Evolutionary conservation across 139 green algal genomes (phyloP).

Genomic region (Picochlorum sp.): DNA sequence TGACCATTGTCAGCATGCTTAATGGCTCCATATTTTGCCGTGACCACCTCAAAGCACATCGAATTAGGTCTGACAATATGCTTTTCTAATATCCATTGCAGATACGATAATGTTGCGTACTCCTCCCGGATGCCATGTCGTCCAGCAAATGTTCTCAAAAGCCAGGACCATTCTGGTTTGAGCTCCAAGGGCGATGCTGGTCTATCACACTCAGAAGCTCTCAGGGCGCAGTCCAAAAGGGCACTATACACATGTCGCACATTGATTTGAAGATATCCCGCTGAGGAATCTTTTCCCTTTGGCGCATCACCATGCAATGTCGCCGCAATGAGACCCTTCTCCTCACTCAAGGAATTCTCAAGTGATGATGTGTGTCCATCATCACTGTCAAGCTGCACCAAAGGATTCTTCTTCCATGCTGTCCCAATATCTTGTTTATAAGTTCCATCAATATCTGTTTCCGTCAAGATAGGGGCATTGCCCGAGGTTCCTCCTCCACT

Average conservation of each 20-base stretch:
- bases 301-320: not conserved
- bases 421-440: too few species aligned
- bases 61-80: slow-evolving; percentile 34
- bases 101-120: slow-evolving; percentile 34
- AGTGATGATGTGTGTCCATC: too few species aligned
- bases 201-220: slow-evolving; percentile 25
- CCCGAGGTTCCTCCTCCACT: not conserved
- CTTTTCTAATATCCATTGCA: slow-evolving; percentile 36
- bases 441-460: not conserved
- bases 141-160: slow-evolving; percentile 31
- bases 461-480: not conserved
- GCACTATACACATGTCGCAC: slow-evolving; percentile 38
- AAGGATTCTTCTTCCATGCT: too few species aligned
- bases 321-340: too few species aligned
- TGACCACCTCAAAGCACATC: slow-evolving; percentile 35
- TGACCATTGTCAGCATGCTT: slow-evolving; percentile 20
- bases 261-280: slow-evolving; percentile 15
- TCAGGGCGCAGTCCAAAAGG: slow-evolving; percentile 33
- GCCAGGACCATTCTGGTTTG: slow-evolving; percentile 36
- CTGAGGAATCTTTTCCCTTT: not conserved
- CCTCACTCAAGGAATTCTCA: too few species aligned
- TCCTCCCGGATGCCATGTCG: slow-evolving; percentile 32
- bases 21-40: slow-evolving; percentile 29
- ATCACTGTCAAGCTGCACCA: too few species aligned
- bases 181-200: slow-evolving; percentile 20